Evolutionary conservation across 2,329 filamentous ascomycete species (phyloP), one percentile per base, ranked within the genome.

Genomic region (Ascocoryne sarcoides): DNA sequence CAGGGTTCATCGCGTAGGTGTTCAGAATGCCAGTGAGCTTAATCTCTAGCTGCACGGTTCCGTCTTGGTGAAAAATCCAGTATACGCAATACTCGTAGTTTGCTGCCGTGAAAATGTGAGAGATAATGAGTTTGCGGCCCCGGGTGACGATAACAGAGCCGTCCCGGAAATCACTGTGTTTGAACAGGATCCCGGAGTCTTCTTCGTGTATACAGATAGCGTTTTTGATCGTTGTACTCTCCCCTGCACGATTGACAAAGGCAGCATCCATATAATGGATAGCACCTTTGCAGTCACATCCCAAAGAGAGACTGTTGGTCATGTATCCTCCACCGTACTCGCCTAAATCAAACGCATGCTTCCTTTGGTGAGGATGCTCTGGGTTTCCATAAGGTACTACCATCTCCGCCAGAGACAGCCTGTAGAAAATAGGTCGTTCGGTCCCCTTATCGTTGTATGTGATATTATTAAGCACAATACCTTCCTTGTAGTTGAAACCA

Each of bases 201-300:
- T 95, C 89, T 61, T 95, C 89, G 63, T 95, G 89, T 50, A 95
- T 89, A 62, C 89, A 95, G 51, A 95, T 83, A 28, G 89, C 89
- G 57, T 95, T 95, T 69, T 94, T 90, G 67, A 95, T 87, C 1
- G 79, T 83, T 3, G 79, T 78, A 19, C 84, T 69, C n/a, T 75
- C 73, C 17, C 89, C 89, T 4, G 78, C 75, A 10, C 78, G 73
- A 44, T 87, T 87, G 30, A 89, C 83, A 58, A 95, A 92, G 9
- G 82, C 76, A 2, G 86, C 87, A 54, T 94, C 41, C 61, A 95
- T 79, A 61, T 95, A 95, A 62, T 92, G 84, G 54, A 95, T 95
- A 0, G 80, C 77, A 10, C 86, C 87, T 63, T 93, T 92, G 72
- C 87, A 94, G 63, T 90, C 84, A 54, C 84, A 89, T 20, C 84